Evolutionary conservation across 306 rosid genomes (phyloP), one percentile per base, ranked within the genome.

Genomic region (Citrullus mucosospermus): DNA sequence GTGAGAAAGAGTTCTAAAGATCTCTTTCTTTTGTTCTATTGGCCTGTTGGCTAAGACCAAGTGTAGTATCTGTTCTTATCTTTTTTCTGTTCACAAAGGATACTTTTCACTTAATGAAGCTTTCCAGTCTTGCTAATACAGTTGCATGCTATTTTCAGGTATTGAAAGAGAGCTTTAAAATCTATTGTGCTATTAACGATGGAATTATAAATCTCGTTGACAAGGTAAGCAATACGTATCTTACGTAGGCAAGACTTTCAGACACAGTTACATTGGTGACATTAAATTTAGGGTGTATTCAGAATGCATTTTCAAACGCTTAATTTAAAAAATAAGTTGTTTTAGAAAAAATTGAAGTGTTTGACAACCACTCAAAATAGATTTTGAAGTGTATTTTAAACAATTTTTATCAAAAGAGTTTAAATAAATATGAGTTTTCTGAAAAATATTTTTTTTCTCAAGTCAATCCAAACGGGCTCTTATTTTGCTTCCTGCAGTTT

Each of bases 161-260:
- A 61, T 88, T 93, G 84, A 96, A 96, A 83, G 99, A 93, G 92
- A 96, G 99, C 92, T 93, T 96, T 88, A 96, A 96, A 85, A 85
- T 88, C 70, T 90, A 87, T 80, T 90, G 96, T 43, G 88, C 98
- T 69, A 84, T 96, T 78, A 96, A 96, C 85, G 99, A 96, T 84
- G 99, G 99, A 86, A 96, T 96, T 78, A 96, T 96, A 83, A 96
- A 96, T 85, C 98, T 96, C 81, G 91, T 96, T 79, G 99, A 96
- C 83, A 96, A 96, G 99, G 98, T 96, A 85, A 61, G 67, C 13
- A 62, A 50, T 96, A 86, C 53, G 67, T 11, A 62, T 66, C 55
- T 79, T 30, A 79, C 41, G 30, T 79, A 25, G 16, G 69, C 69
- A 32, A 54, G 46, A 74, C 30, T 53, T 74, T 56, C 12, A 32